Percentiles rank a stretch among this genome's conserved stretches.
Conservation (phyloP, 169 alveolate species). For the Cyclospora cayetanensis region DNA sequence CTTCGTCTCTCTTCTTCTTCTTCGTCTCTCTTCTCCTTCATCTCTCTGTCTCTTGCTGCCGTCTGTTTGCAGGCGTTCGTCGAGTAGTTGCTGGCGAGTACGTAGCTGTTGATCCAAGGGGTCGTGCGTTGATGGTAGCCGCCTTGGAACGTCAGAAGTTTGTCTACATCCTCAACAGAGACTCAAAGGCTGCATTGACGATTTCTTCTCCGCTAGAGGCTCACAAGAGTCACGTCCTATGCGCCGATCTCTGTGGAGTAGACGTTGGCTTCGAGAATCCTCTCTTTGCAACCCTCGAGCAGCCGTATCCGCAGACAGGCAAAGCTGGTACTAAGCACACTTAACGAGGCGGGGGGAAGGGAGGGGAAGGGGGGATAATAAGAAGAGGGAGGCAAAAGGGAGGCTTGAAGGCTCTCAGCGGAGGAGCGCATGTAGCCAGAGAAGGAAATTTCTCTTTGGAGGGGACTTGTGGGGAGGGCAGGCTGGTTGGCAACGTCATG, state of each 20-base stretch:
- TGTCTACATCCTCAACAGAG: constrained; percentile 97
- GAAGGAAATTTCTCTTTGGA: too few species aligned
- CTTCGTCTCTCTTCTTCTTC: background rate
- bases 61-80: constrained; percentile 53
- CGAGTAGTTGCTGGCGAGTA: constrained; percentile 95
- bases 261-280: constrained; percentile 97
- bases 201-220: constrained; percentile 97
- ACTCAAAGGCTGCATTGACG: constrained; percentile 92
- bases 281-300: constrained; percentile 97
- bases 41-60: background rate
- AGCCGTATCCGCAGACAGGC: constrained; percentile 51
- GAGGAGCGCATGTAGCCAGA: too few species aligned
- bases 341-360: too few species aligned
- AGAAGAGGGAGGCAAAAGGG: too few species aligned
- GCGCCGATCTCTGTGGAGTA: constrained; percentile 92
- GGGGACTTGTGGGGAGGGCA: too few species aligned
- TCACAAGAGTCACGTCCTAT: constrained; percentile 93
- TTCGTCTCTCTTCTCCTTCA: background rate
- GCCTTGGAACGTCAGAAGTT: constrained; percentile 99
- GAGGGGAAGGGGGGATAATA: too few species aligned
- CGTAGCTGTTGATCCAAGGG: constrained; percentile 99
- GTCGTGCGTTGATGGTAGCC: constrained; percentile 98
- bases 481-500: too few species aligned
- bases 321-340: too few species aligned
- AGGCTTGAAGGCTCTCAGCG: too few species aligned